These are phyloP conservation scores for Sarocladium strictum DNA, from an alignment of 2,329 filamentous ascomycete species.

Conservation along the genomic window DNA sequence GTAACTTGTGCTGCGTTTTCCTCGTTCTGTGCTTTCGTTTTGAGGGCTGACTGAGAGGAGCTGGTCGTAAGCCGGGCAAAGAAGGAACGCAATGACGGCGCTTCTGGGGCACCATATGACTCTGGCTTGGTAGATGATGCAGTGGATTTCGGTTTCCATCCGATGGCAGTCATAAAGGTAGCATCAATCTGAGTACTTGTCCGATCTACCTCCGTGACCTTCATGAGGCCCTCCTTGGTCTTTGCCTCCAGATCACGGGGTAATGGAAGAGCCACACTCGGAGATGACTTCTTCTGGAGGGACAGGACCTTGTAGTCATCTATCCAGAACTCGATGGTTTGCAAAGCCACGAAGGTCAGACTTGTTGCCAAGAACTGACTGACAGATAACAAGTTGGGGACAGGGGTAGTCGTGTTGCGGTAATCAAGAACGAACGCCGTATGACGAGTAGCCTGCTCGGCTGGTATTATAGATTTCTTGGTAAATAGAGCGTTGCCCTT, in stretches of 20 bases:
- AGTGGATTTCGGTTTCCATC: constrained; percentile 63
- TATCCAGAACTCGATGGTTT: constrained; percentile 83
- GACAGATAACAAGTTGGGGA: constrained; percentile 80
- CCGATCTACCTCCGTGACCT: constrained; percentile 69
- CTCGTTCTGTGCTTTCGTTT: constrained; percentile 53
- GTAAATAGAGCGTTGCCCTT: constrained; percentile 98
- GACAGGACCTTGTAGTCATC: constrained; percentile 79
- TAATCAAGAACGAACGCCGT: constrained; percentile 97
- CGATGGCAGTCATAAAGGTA: constrained; percentile 78
- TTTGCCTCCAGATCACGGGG: constrained; percentile 74
- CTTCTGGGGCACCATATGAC: constrained; percentile 39
- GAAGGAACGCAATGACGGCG: constrained; percentile 67
- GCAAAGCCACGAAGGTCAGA: constrained; percentile 87
- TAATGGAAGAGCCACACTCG: constrained; percentile 64
- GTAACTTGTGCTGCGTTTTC: constrained; percentile 57
- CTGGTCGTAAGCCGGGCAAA: constrained; percentile 68
- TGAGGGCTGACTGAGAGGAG: constrained; percentile 42
- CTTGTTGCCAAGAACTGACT: constrained; percentile 92
- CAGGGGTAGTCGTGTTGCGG: constrained; percentile 76
- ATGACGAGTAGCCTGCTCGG: constrained; percentile 58
- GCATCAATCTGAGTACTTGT: constrained; percentile 92
- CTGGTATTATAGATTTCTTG: constrained; percentile 69
- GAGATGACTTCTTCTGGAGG: constrained; percentile 79
- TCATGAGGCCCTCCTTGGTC: constrained; percentile 87
- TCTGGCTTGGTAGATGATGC: constrained; percentile 37